Conservation (phyloP, 164 flowering plant genomes). For the Berberis vulgaris region DNA sequence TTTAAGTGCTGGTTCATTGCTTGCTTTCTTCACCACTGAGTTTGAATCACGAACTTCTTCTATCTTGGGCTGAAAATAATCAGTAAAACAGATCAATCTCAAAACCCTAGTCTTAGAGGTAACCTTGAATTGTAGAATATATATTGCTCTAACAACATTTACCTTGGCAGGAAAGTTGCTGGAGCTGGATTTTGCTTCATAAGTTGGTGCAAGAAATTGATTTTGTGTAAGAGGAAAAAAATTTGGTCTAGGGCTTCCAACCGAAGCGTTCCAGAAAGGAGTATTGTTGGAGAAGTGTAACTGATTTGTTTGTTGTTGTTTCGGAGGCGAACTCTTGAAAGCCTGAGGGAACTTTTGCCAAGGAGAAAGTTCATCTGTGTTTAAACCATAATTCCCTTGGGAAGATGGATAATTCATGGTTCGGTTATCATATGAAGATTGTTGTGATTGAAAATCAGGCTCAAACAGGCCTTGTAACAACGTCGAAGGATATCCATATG, state of each 20-base stretch:
- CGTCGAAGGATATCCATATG: too few relatives aligned
- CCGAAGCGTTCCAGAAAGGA: too few relatives aligned
- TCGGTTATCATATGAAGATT: too few relatives aligned
- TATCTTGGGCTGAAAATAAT: constrained; percentile 10
- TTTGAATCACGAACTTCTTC: constrained; percentile 38
- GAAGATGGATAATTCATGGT: background rate
- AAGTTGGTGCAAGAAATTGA: too few relatives aligned
- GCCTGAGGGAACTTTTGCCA: background rate
- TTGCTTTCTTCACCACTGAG: constrained; percentile 33
- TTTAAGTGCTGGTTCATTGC: constrained; percentile 42
- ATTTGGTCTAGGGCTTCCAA: too few relatives aligned
- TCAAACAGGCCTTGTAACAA: too few relatives aligned
- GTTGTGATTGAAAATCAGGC: too few relatives aligned
- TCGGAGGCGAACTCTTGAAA: too few relatives aligned
- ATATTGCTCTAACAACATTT: background rate
- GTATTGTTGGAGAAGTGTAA: too few relatives aligned
- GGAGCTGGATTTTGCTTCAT: background rate
- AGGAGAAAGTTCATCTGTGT: background rate
- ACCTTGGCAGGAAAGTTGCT: background rate
- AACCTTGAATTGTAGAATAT: background rate
- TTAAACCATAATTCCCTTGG: background rate
- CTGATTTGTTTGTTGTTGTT: too few relatives aligned
- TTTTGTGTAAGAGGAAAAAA: too few relatives aligned
- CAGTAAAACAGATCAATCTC: constrained; percentile 1
- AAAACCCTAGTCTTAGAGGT: constrained; percentile 6